These are phyloP conservation scores for Populus trichocarpa DNA, from an alignment of 441 rosid genomes.

Conservation along the genomic window DNA sequence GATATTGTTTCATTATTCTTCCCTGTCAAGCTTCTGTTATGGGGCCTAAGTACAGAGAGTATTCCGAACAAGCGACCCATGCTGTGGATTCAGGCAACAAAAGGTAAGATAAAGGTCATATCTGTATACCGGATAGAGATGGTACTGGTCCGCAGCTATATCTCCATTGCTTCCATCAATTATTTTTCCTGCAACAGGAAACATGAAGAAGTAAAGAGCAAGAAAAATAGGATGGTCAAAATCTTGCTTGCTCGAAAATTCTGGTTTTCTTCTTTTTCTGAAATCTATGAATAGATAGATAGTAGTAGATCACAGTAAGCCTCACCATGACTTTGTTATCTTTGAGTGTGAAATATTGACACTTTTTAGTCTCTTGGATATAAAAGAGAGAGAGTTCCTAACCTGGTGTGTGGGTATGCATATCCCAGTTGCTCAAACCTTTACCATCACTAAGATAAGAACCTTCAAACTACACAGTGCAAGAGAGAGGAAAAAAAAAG, in stretches of 20 bases:
- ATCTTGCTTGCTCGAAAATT: no score
- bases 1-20: no score
- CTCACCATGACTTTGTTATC: neutral
- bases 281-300: no score
- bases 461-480: neutral
- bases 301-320: no score
- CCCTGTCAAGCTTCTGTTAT: neutral
- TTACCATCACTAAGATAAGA: constrained; percentile 48
- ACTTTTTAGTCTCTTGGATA: neutral
- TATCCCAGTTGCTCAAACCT: constrained; percentile 55
- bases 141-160: neutral
- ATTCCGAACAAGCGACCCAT: no score
- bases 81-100: neutral
- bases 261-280: no score
- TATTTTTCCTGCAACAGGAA: neutral
- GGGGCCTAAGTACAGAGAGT: neutral
- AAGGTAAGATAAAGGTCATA: neutral
- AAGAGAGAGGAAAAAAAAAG: no score
- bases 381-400: neutral
- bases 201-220: neutral
- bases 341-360: constrained; percentile 1
- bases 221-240: no score
- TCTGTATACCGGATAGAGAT: neutral
- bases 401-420: constrained; percentile 8
- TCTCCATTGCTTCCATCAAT: constrained; percentile 3